These are phyloP conservation scores for Chrysoporthe puriensis DNA, from an alignment of 2,329 filamentous ascomycete genomes.

Conservation along the genomic window DNA sequence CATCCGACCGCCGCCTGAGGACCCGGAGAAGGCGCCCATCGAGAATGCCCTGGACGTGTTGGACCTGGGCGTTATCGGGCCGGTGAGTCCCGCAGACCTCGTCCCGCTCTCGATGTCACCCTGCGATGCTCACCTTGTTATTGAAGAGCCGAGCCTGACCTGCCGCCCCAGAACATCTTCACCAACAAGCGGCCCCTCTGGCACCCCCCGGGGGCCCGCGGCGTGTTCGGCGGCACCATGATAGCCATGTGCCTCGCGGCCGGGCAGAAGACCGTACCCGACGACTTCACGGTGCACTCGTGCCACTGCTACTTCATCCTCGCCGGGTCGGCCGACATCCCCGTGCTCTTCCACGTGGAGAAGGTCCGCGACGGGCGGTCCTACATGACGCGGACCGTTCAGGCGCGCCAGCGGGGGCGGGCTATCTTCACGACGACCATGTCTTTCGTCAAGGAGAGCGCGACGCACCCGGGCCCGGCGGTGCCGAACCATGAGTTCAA, in stretches of 20 bases:
- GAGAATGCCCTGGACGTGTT: constrained; percentile 90
- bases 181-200: constrained; percentile 91
- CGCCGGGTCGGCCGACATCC: constrained; percentile 80
- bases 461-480: constrained; percentile 46
- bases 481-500: constrained; percentile 26
- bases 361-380: constrained; percentile 87
- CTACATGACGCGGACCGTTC: constrained; percentile 93
- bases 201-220: constrained; percentile 89
- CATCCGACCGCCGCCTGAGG: constrained; percentile 73
- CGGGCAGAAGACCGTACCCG: constrained; percentile 83
- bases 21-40: constrained; percentile 75
- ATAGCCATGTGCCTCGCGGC: constrained; percentile 91
- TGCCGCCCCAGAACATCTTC: constrained; percentile 64
- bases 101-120: not conserved
- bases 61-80: constrained; percentile 74
- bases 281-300: constrained; percentile 82
- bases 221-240: constrained; percentile 90
- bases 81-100: constrained; percentile 53
- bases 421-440: constrained; percentile 96
- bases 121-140: not conserved
- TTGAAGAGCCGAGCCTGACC: not conserved
- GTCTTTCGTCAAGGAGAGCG: constrained; percentile 74
- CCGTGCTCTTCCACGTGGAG: constrained; percentile 94
- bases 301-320: constrained; percentile 99
- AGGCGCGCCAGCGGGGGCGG: constrained; percentile 83